These are phyloP conservation scores for Cryphonectria naterciae DNA, from an alignment of 2,329 filamentous ascomycete species.

Conservation along the genomic window DNA sequence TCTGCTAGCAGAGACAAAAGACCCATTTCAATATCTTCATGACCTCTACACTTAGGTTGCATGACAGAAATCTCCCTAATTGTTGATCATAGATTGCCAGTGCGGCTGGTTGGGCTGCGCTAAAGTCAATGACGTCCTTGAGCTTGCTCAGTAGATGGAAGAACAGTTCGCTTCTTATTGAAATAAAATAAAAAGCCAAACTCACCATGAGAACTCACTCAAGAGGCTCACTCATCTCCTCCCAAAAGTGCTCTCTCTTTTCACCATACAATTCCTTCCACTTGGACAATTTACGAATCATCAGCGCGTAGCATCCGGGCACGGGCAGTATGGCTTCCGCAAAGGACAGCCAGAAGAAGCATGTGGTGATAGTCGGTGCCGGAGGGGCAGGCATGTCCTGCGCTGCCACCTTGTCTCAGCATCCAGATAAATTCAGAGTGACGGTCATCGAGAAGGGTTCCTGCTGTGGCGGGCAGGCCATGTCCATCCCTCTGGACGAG, in stretches of 20 bases:
- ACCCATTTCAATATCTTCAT: neutral
- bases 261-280: neutral
- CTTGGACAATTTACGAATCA: neutral
- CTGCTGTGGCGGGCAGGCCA: conserved; percentile 65
- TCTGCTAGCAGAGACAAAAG: neutral
- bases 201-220: neutral
- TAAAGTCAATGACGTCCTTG: conserved; percentile 25
- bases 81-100: neutral
- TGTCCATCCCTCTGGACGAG: conserved; percentile 61
- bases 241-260: neutral
- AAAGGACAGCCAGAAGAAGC: conserved; percentile 46
- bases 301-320: neutral
- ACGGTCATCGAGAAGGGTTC: conserved; percentile 63
- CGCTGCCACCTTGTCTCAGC: conserved; percentile 67
- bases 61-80: neutral
- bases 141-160: neutral
- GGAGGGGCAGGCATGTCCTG: conserved; percentile 70
- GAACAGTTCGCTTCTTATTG: neutral
- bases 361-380: conserved; percentile 63
- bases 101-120: conserved; percentile 1
- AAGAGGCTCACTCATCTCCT: neutral
- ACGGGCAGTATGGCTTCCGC: neutral
- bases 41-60: neutral
- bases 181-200: neutral
- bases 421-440: conserved; percentile 67